Conservation (phyloP, 169 alveolate genomes). For the Eimeria brunetti region DNA sequence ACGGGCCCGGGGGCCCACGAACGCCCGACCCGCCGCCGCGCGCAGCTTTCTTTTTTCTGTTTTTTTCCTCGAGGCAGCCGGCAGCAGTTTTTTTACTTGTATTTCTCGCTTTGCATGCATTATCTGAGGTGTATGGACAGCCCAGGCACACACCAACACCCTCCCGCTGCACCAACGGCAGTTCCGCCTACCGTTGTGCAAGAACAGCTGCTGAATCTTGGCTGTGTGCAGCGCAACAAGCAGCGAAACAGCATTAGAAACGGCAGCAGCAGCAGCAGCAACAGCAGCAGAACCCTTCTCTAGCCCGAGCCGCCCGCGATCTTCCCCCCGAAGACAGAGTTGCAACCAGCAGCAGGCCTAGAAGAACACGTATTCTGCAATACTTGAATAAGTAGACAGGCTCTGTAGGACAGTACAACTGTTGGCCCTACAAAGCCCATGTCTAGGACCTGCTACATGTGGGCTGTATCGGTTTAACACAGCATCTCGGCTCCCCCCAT, state of each 20-base stretch:
- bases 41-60: no score
- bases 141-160: neutral
- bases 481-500: no score
- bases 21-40: slow-evolving; percentile 15
- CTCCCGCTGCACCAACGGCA: neutral
- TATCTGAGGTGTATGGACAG: slow-evolving; percentile 18
- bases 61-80: neutral
- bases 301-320: neutral
- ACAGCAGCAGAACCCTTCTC: neutral
- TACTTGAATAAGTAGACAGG: no score
- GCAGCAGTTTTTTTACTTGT: neutral
- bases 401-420: no score
- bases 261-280: neutral
- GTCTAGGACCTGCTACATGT: no score
- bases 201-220: neutral
- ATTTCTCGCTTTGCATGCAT: neutral
- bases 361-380: no score
- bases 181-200: neutral
- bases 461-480: no score
- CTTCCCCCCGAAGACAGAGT: no score
- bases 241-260: neutral
- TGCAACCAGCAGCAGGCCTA: no score
- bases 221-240: neutral
- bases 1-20: slow-evolving; percentile 14
- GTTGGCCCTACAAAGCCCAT: no score